Evolutionary conservation across 176 grass and related monocot species (phyloP).

Genomic region (Zoysia japonica): DNA sequence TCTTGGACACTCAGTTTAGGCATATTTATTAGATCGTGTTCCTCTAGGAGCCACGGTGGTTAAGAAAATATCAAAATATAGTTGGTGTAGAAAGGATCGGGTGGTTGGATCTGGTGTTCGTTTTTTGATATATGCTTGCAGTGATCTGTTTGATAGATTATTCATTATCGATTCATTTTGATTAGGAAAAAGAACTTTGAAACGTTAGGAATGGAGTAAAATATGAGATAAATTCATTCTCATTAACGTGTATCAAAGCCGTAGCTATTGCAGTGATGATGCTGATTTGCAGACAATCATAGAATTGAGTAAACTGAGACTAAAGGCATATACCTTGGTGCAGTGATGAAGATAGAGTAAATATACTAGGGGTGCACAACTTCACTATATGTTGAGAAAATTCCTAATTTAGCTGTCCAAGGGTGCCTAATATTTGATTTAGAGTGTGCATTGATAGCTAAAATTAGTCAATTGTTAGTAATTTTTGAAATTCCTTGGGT

Average conservation of each 20-base stretch:
- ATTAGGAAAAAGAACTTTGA: not conserved
- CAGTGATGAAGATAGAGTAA: too few relatives aligned
- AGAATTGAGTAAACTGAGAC: not conserved
- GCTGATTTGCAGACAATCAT: not conserved
- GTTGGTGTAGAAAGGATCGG: slow-evolving; percentile 18
- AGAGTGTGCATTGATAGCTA: too few relatives aligned
- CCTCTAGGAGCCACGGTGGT: not conserved
- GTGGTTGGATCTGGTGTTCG: slow-evolving; percentile 39
- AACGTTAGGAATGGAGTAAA: not conserved
- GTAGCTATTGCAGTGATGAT: not conserved
- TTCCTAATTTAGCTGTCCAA: too few relatives aligned
- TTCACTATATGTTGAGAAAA: too few relatives aligned
- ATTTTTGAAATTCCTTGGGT: too few relatives aligned
- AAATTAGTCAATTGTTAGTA: too few relatives aligned
- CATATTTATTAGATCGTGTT: slow-evolving; percentile 16
- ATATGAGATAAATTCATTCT: slow-evolving; percentile 7
- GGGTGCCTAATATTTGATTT: too few relatives aligned
- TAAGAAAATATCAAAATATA: slow-evolving; percentile 8
- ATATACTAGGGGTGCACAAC: too few relatives aligned
- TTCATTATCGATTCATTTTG: not conserved
- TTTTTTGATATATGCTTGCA: not conserved
- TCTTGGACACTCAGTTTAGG: not conserved
- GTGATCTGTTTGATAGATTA: slow-evolving; percentile 7
- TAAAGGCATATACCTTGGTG: not conserved
- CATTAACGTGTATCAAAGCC: not conserved